phyloP scores from a whole-genome alignment of 1,139 yeast species.

The Geotrichum macrosporum region DNA sequence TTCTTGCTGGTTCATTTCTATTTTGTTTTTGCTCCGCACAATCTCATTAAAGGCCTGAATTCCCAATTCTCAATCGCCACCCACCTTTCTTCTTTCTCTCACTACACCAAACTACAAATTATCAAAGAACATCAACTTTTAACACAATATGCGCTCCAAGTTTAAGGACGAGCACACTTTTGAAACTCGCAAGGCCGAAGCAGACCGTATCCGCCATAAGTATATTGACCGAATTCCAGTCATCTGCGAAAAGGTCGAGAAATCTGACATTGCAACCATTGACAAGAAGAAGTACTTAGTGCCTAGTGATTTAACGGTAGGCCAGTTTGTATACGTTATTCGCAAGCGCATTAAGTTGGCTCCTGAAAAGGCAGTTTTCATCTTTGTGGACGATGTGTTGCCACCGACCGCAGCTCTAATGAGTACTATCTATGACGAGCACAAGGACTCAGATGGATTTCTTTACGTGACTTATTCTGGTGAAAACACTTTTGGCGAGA shows the following conservation, averaged over 20 bases:
- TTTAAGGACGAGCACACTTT: constrained; percentile 90
- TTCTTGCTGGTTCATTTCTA: constrained; percentile 2
- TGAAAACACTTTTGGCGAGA: constrained; percentile 46
- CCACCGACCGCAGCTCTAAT: constrained; percentile 98
- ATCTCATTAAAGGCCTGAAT: not conserved
- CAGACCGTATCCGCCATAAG: constrained; percentile 83
- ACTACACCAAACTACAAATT: not conserved
- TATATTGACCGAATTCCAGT: constrained; percentile 91
- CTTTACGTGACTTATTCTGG: constrained; percentile 77
- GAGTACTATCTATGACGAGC: constrained; percentile 92
- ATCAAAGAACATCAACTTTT: not conserved
- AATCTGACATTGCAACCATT: constrained; percentile 91
- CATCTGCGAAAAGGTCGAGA: constrained; percentile 95
- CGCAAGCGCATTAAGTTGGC: constrained; percentile 94
- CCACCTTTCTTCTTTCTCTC: constrained; percentile 3
- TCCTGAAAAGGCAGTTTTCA: constrained; percentile 95
- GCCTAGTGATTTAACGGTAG: constrained; percentile 93
- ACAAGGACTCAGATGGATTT: constrained; percentile 96
- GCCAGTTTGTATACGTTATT: constrained; percentile 95
- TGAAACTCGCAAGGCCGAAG: constrained; percentile 93
- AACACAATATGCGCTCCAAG: constrained; percentile 66
- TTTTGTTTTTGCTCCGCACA: not conserved
- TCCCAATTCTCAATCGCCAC: not conserved
- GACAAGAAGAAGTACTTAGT: constrained; percentile 96
- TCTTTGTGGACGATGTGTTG: constrained; percentile 90